Base-by-base conservation (phyloP, 441 rosid genomes). In the Manihot esculenta region DNA sequence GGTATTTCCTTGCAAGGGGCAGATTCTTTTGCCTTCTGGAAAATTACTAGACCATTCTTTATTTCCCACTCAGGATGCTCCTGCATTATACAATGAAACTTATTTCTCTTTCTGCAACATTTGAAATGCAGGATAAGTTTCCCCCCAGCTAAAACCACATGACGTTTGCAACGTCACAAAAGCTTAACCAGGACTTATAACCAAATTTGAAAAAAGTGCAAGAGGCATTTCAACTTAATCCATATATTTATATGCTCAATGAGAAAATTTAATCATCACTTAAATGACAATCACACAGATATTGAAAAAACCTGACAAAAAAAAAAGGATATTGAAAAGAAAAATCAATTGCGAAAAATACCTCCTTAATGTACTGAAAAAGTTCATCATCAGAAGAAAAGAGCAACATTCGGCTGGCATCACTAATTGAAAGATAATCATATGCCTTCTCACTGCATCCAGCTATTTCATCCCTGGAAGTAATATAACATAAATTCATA, bases 391-490 rank as follows among this genome's bases (percentile, higher is more conserved):
- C 98, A 21, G 92, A 85, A 47, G 93, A 71, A 85, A 82, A 95
- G 41, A 95, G 84, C 72, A 95, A 76, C 89, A 89, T 95, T 79
- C 86, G 84, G 7, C 79, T 72, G 44, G 99, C 96, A 84, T 95
- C 88, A 15, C 51, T 79, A 21, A 89, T 50, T 20, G 96, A 89
- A 74, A 95, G 88, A 79, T 78, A 87, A 78, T 95, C 97, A 68
- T 90, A 92, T 54, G 99, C 99, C 85, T 91, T 95, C 89, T 95
- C 99, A 60, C 95, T 95, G 86, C 99, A 95, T 74, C 99, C 98
- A 68, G 97, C 89, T 79, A 92, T 92, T 77, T 95, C 99, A 74
- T 95, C 98, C 79, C 98, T 95, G 74, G 23, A 76, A 70, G 68
- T 12, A 41, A 70, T 8, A 58, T 23, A 61, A 56, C 20, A 35